Conservation (phyloP, 805 yeast species). For the Yarrowia divulgata region DNA sequence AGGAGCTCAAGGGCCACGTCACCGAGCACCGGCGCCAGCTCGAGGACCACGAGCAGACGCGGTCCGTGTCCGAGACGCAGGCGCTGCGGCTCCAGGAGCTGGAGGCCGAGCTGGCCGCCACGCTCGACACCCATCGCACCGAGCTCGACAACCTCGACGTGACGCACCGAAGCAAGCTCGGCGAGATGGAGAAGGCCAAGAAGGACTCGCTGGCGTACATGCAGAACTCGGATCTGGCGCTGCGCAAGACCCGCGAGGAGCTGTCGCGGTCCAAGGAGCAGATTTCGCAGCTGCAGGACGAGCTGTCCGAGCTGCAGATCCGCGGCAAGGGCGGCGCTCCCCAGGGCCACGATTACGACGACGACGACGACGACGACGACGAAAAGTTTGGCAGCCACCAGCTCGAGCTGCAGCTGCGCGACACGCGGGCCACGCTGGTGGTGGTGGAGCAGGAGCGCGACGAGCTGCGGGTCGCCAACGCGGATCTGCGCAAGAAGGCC, state of each 20-base stretch:
- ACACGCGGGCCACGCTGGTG: slow-evolving; percentile 81
- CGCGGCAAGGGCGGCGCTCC: slow-evolving; percentile 45
- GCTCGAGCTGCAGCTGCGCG: slow-evolving; percentile 77
- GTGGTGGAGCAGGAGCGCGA: slow-evolving; percentile 86
- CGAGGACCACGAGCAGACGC: slow-evolving; percentile 41
- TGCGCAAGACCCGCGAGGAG: slow-evolving; percentile 76
- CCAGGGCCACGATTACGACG: slow-evolving; percentile 47
- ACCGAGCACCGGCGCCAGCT: slow-evolving; percentile 43
- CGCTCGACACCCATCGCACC: slow-evolving; percentile 42
- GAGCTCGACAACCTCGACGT: slow-evolving; percentile 54
- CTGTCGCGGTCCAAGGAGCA: slow-evolving; percentile 63
- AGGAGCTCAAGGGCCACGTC: slow-evolving; percentile 44
- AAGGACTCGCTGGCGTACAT: slow-evolving; percentile 74
- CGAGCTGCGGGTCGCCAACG: slow-evolving; percentile 55
- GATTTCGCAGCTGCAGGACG: slow-evolving; percentile 64
- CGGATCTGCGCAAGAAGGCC: slow-evolving; percentile 49
- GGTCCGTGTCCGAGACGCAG: slow-evolving; percentile 39
- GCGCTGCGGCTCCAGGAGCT: slow-evolving; percentile 41
- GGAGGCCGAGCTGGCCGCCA: slow-evolving; percentile 41
- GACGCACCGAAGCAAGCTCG: slow-evolving; percentile 48
- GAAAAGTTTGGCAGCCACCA: slow-evolving; percentile 55
- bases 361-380: slow-evolving; percentile 47
- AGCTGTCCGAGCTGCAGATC: slow-evolving; percentile 72
- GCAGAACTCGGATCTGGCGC: slow-evolving; percentile 75
- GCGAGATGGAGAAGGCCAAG: slow-evolving; percentile 68